Evolutionary conservation across 768 basidiomycete genomes (phyloP).

Genomic region (Mycena latifolia): DNA sequence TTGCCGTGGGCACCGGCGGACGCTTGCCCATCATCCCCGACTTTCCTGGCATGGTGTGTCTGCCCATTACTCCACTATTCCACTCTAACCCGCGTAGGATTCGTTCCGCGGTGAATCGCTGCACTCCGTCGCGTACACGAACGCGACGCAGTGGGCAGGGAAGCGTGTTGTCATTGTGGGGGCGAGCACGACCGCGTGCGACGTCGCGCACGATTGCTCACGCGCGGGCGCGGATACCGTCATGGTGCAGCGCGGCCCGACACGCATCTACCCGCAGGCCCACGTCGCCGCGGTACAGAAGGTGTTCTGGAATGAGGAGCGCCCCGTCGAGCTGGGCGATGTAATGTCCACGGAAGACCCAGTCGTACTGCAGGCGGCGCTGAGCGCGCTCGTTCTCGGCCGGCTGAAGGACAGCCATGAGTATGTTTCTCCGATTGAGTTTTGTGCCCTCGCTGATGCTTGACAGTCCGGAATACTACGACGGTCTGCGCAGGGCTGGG

Average conservation of each 20-base stretch:
- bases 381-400: slow-evolving; percentile 11
- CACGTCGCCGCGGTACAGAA: slow-evolving; percentile 15
- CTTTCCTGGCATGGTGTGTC: slow-evolving; percentile 31
- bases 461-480: slow-evolving; percentile 32
- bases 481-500: slow-evolving; percentile 25
- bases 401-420: slow-evolving; percentile 16
- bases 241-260: slow-evolving; percentile 56
- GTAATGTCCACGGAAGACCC: slow-evolving; percentile 33
- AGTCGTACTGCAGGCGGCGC: slow-evolving; percentile 19
- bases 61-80: neutral
- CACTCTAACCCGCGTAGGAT: slow-evolving; percentile 41
- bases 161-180: slow-evolving; percentile 69
- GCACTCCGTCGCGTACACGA: slow-evolving; percentile 59
- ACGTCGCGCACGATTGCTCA: slow-evolving; percentile 31
- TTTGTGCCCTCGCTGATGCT: neutral
- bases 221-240: slow-evolving; percentile 37
- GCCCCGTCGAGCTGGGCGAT: slow-evolving; percentile 30
- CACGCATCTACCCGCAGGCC: slow-evolving; percentile 41
- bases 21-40: slow-evolving; percentile 27
- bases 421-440: slow-evolving; percentile 2
- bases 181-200: slow-evolving; percentile 51
- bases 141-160: slow-evolving; percentile 56
- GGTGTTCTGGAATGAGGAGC: slow-evolving; percentile 27
- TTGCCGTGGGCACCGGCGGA: slow-evolving; percentile 37
- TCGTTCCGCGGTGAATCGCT: slow-evolving; percentile 61